A percentile compares a stretch with the other conserved stretches of the same genome.
phyloP scores from a whole-genome alignment of 2,329 filamentous ascomycete genomes.

The Sclerotinia subarctica region DNA sequence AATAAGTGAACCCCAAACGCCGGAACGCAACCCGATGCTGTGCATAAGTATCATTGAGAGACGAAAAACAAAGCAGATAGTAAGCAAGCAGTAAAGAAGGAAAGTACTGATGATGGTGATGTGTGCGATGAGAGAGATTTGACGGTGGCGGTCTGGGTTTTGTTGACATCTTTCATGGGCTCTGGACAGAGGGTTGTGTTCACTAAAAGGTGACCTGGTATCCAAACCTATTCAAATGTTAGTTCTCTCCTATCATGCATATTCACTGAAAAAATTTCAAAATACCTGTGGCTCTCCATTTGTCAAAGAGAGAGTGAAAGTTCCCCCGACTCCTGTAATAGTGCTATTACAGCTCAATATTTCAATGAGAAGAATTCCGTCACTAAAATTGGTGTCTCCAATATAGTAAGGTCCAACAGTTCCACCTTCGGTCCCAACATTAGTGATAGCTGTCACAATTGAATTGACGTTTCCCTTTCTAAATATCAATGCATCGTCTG shows the following conservation, averaged over 20 bases:
- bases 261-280: not conserved
- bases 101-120: not conserved
- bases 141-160: not conserved
- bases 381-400: constrained; percentile 23
- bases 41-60: constrained; percentile 6
- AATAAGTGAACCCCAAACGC: constrained; percentile 2
- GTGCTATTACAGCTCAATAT: constrained; percentile 16
- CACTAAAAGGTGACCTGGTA: constrained; percentile 12
- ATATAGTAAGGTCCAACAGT: constrained; percentile 23
- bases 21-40: constrained; percentile 12
- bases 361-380: constrained; percentile 24
- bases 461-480: constrained; percentile 25
- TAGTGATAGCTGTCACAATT: constrained; percentile 23
- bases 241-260: not conserved
- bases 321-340: not conserved
- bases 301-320: constrained; percentile 4
- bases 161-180: constrained; percentile 21
- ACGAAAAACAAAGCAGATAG: constrained; percentile 1
- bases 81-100: not conserved
- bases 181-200: constrained; percentile 21
- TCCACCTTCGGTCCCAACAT: constrained; percentile 16
- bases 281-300: constrained; percentile 18
- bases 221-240: constrained; percentile 13
- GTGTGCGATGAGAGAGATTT: constrained; percentile 7
- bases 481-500: constrained; percentile 24